phyloP scores from a whole-genome alignment of 2,329 filamentous ascomycete species.

The Colletotrichum spinosum region DNA sequence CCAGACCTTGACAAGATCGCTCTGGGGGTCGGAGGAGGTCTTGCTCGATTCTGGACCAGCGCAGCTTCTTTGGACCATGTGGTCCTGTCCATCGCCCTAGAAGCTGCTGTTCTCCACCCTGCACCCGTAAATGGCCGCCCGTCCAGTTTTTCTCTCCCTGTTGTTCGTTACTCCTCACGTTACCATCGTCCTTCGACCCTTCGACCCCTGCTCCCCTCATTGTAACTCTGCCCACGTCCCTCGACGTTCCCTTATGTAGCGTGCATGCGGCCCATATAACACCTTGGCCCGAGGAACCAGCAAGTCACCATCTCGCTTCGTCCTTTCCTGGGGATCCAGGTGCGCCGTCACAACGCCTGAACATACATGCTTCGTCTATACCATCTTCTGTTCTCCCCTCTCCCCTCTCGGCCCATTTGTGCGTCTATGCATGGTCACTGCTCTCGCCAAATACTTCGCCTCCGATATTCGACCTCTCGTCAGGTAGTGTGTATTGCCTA shows the following conservation, averaged over 20 bases:
- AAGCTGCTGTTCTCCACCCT: slow-evolving; percentile 28
- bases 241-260: slow-evolving; percentile 11
- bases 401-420: slow-evolving; percentile 6
- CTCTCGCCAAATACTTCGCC: slow-evolving; percentile 33
- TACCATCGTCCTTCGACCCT: slow-evolving; percentile 24
- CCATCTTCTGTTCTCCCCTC: background rate
- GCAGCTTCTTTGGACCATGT: slow-evolving; percentile 26
- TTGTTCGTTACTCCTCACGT: slow-evolving; percentile 31
- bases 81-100: slow-evolving; percentile 25
- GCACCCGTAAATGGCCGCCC: slow-evolving; percentile 33
- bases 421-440: slow-evolving; percentile 7
- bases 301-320: slow-evolving; percentile 32
- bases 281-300: slow-evolving; percentile 31
- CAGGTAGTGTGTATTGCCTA: slow-evolving; percentile 54
- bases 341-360: slow-evolving; percentile 18
- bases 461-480: slow-evolving; percentile 39
- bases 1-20: slow-evolving; percentile 26
- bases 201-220: slow-evolving; percentile 34
- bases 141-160: slow-evolving; percentile 31
- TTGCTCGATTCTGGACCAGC: slow-evolving; percentile 26
- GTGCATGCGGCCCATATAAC: slow-evolving; percentile 34
- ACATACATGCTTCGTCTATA: slow-evolving; percentile 21
- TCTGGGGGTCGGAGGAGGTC: slow-evolving; percentile 7
- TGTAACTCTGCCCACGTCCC: slow-evolving; percentile 33
- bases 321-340: slow-evolving; percentile 34